Evolutionary conservation across 345 rosid genomes (phyloP).

Genomic region (Odontarrhena argentea): DNA sequence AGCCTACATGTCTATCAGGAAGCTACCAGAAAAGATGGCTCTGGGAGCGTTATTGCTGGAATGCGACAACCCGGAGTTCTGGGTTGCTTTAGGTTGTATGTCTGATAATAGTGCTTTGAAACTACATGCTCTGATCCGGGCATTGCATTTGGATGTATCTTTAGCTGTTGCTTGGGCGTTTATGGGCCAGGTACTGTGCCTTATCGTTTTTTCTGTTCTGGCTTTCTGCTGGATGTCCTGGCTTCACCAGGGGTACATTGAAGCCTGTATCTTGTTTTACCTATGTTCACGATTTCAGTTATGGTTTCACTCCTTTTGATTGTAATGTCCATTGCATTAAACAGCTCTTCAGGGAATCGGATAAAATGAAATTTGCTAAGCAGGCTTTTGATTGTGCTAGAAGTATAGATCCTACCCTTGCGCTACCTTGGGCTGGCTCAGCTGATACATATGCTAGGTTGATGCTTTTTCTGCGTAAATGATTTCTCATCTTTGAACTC

Average conservation of each 20-base stretch:
- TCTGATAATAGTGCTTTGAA: slow-evolving; percentile 67
- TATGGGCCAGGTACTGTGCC: slow-evolving; percentile 78
- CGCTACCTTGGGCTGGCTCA: slow-evolving; percentile 97
- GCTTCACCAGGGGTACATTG: not conserved
- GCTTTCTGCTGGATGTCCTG: slow-evolving; percentile 7
- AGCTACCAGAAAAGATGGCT: slow-evolving; percentile 85
- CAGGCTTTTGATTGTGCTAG: slow-evolving; percentile 93
- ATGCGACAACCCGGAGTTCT: slow-evolving; percentile 73
- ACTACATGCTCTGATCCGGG: slow-evolving; percentile 86
- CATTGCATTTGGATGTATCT: slow-evolving; percentile 86
- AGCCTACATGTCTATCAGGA: slow-evolving; percentile 62
- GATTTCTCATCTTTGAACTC: slow-evolving; percentile 9
- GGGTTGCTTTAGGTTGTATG: slow-evolving; percentile 89
- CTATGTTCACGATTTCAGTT: slow-evolving; percentile 3
- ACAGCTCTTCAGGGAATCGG: slow-evolving; percentile 75
- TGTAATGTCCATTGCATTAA: slow-evolving; percentile 29
- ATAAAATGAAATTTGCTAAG: slow-evolving; percentile 69
- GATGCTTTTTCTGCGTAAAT: slow-evolving; percentile 25
- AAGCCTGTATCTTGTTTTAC: slow-evolving; percentile 14
- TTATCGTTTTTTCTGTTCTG: slow-evolving; percentile 1
- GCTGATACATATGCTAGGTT: slow-evolving; percentile 75
- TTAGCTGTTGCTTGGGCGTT: slow-evolving; percentile 87
- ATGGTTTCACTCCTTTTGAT: slow-evolving; percentile 5
- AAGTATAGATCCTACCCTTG: slow-evolving; percentile 95
- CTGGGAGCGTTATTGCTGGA: slow-evolving; percentile 85